Percentiles rank a stretch among this genome's conserved stretches.
Conservation (phyloP, 2,329 filamentous ascomycete species). For the Paraphaeosphaeria minitans region DNA sequence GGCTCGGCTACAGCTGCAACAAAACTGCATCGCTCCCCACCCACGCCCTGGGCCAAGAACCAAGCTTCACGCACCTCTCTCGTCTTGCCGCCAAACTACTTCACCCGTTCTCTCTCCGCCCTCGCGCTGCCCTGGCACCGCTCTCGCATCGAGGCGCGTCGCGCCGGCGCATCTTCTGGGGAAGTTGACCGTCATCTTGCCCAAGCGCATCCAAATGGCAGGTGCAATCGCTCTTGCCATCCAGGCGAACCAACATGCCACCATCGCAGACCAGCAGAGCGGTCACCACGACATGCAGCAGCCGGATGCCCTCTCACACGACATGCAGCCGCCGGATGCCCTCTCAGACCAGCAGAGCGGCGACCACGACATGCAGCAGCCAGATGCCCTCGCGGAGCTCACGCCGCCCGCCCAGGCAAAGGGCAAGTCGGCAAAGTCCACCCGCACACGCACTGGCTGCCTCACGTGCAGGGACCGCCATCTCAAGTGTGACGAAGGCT, state of each 20-base stretch:
- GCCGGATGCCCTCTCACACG: constrained; percentile 5
- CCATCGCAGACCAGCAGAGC: constrained; percentile 7
- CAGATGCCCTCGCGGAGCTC: background rate
- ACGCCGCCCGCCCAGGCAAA: constrained; percentile 15
- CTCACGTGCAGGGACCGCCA: constrained; percentile 88
- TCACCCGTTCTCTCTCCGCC: background rate
- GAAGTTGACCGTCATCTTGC: constrained; percentile 2
- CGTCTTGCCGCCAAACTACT: constrained; percentile 3
- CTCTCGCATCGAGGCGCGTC: background rate
- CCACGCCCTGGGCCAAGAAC: constrained; percentile 6
- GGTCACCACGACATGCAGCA: constrained; percentile 12
- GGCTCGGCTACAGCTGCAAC: constrained; percentile 12
- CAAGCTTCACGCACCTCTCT: constrained; percentile 13
- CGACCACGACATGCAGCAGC: constrained; percentile 13
- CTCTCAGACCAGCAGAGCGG: background rate
- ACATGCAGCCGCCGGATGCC: constrained; percentile 11
- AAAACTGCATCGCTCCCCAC: constrained; percentile 10
- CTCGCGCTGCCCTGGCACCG: background rate
- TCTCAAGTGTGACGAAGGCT: constrained; percentile 85
- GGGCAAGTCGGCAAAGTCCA: constrained; percentile 65
- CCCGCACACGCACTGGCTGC: constrained; percentile 86
- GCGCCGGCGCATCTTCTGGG: background rate
- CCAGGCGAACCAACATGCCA: constrained; percentile 12
- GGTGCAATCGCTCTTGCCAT: constrained; percentile 11
- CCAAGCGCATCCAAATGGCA: constrained; percentile 9